These are phyloP conservation scores for Xerocomellus intermedius DNA, from an alignment of 768 basidiomycete genomes.

Conservation along the genomic window DNA sequence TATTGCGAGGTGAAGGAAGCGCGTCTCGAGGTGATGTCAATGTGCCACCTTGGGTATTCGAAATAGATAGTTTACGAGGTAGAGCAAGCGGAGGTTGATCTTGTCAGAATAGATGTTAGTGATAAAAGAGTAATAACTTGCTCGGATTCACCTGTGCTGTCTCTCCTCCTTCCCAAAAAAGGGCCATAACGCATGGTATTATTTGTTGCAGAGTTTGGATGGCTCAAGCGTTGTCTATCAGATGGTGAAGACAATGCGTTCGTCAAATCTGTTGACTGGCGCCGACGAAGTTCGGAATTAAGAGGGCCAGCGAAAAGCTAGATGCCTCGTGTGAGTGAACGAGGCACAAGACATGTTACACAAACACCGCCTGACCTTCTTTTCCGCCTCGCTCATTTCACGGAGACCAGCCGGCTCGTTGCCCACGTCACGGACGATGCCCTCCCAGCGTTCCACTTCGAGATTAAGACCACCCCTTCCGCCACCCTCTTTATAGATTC, in stretches of 20 bases:
- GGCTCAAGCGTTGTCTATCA: conserved; percentile 60
- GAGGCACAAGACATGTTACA: conserved; percentile 9
- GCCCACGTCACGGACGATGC: conserved; percentile 76
- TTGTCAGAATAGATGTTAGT: conserved; percentile 30
- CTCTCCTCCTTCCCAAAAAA: conserved; percentile 58
- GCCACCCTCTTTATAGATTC: conserved; percentile 79
- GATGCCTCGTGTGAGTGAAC: conserved; percentile 30
- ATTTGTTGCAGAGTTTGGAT: conserved; percentile 44
- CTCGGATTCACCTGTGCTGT: conserved; percentile 56
- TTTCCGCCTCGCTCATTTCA: conserved; percentile 81
- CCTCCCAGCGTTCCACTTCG: conserved; percentile 88
- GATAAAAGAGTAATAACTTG: not conserved
- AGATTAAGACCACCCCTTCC: conserved; percentile 72
- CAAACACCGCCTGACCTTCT: conserved; percentile 61
- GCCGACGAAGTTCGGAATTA: conserved; percentile 86
- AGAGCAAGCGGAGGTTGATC: conserved; percentile 56
- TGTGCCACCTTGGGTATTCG: conserved; percentile 52
- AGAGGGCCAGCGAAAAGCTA: conserved; percentile 78
- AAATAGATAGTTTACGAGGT: conserved; percentile 69
- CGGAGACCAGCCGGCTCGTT: conserved; percentile 72
- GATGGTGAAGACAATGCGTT: conserved; percentile 56
- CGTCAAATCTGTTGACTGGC: conserved; percentile 74
- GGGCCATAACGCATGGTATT: conserved; percentile 64
- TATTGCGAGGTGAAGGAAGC: conserved; percentile 62
- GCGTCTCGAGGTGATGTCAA: conserved; percentile 56